Evolutionary conservation across 1,284 basidiomycete genomes (phyloP), one percentile per base, ranked within the genome.

Genomic region (Ceratobasidium sp.): DNA sequence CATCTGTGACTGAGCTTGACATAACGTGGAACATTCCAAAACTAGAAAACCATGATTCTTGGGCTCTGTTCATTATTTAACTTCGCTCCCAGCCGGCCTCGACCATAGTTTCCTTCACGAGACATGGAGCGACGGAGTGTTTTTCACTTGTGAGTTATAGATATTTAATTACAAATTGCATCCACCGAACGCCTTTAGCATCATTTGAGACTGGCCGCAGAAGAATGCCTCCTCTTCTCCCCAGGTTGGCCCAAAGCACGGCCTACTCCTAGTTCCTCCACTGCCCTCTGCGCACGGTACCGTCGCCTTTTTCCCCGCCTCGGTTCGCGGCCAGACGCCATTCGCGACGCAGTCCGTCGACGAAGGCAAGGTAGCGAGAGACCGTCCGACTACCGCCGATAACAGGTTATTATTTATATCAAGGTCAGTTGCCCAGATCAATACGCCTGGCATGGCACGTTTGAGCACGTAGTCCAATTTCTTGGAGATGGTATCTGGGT

Each of bases 351-450:
- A 71, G 22, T 71, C 67, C 17, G 44, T 47, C 15, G 33, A 48
- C 6, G 67, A 57, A 8, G 24, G 67, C 14, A 48, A n/a, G 3
- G 29, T 15, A 14, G 67, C 67, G 8, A 71, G 31, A 19, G 67
- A 45, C 24, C 45, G 47, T 36, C 60, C 60, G 19, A 64, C 36
- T 15, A 64, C 67, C 6, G 67, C 51, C 17, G 67, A 71, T 19
- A 71, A n/a, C 31, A 71, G 33, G 29, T 56, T 29, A 41, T 59
- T 71, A 41, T 71, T 71, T 1, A 48, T 41, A 31, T 71, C 67
- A 33, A 71, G 54, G 54, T 71, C 67, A n/a, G 56, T 57, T n/a
- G 67, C 67, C 67, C 67, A 71, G 33, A 71, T 71, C 11, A 71
- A 36, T 5, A 71, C 67, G 14, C 67, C 67, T 15, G 67, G 67